Evolutionary conservation across 1,284 basidiomycete species (phyloP), one percentile per base, ranked within the genome.

Genomic region (Malassezia obtusa): DNA sequence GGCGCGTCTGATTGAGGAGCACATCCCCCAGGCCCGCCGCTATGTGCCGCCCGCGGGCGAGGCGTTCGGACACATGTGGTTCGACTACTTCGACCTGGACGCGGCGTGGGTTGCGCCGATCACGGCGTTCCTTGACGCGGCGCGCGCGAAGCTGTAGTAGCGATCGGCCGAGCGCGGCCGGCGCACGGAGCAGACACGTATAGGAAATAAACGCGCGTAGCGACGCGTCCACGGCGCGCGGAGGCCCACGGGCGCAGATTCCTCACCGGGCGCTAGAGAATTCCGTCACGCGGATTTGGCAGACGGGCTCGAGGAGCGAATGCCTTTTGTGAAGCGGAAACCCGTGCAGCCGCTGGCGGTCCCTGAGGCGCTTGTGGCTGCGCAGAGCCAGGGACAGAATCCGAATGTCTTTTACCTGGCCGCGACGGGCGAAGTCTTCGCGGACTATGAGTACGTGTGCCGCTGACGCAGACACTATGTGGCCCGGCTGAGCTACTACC

Each of bases 401-500:
- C 64, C 67, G 12, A 62, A 61, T 11, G 71, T 71, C 51, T 73
- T 65, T 44, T 73, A 63, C 50, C 60, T 73, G 32, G 58, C 60
- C 9, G 57, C 60, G 7, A 73, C 69, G 5, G 71, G 69, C 11
- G 71, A 73, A 49, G 62, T 73, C 40, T 73, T 73, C 48, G 45
- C 55, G 15, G 69, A 73, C 39, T 73, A 72, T 38, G 71, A 73
- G 58, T 64, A 41, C 24, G 63, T 64, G 8, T 9, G n/a, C 4
- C 41, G 26, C 25, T 28, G 15, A 40, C n/a, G 14, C 74, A 94
- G 89, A 69, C 82, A 87, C 11, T 96, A 92, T 77, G 83, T 86
- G 22, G 82, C 86, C 30, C 84, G 92, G 59, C 85, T 92, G 80
- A 85, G 85, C 56, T 96, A 94, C 79, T 94, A 94, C 78, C 82